Percentiles rank a stretch among this genome's conserved stretches.
These are phyloP conservation scores for Hyaloscypha finlandica DNA, from an alignment of 495 filamentous ascomycete species.

Conservation along the genomic window DNA sequence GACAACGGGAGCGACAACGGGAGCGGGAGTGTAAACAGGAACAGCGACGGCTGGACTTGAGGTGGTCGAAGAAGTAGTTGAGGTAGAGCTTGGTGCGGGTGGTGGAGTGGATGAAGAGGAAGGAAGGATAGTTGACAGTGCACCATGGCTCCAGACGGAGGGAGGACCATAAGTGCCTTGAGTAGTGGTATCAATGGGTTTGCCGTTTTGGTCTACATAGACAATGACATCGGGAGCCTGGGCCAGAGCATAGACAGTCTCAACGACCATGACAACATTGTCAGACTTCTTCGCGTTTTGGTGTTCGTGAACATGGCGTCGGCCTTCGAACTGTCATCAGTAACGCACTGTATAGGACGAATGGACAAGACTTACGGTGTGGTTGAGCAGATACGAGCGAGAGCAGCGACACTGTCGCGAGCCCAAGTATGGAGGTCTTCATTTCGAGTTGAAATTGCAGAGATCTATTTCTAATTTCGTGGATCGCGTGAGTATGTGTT, in stretches of 20 bases:
- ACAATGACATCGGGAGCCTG: conserved; percentile 53
- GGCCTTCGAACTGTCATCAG: conserved; percentile 26
- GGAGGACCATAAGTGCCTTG: background rate
- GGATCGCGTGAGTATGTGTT: background rate
- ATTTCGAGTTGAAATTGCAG: conserved; percentile 34
- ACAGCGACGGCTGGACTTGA: conserved; percentile 1
- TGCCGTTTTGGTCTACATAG: conserved; percentile 64
- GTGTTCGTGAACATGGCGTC: conserved; percentile 30
- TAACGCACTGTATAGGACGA: conserved; percentile 6
- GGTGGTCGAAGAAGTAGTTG: conserved; percentile 9
- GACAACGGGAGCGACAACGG: conserved; percentile 47
- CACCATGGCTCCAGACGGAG: conserved; percentile 9
- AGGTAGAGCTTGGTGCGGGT: background rate
- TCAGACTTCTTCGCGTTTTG: conserved; percentile 29
- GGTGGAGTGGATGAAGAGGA: conserved; percentile 2
- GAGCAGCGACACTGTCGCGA: conserved; percentile 36
- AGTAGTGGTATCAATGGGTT: conserved; percentile 44
- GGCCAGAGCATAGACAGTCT: conserved; percentile 40
- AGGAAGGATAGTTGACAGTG: background rate
- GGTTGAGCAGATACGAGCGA: conserved; percentile 45
- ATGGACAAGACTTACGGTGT: conserved; percentile 29
- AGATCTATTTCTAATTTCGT: conserved; percentile 3
- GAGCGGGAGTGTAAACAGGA: conserved; percentile 13
- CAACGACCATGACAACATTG: conserved; percentile 35
- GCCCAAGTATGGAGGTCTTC: conserved; percentile 39